Base-by-base conservation (phyloP, 257 asterid species). In the Handroanthus guayacan region DNA sequence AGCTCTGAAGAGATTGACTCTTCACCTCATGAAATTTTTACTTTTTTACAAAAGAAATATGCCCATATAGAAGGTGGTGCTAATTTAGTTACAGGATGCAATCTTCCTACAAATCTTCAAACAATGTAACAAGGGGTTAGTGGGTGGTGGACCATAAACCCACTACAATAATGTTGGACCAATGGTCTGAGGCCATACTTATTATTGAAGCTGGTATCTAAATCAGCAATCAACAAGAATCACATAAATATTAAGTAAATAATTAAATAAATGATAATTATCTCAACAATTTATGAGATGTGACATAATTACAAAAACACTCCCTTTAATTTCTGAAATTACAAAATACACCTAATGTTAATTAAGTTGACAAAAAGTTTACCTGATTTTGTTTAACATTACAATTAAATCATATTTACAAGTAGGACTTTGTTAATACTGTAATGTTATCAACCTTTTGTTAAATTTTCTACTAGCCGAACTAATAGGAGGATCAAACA, bases 131-230 rank as follows among this genome's bases (percentile, higher is more conserved):
- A 44, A 69, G 8, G 36, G 70, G 44, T 36, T 71, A 73, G 84
- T 84, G 89, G 85, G n/a, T 31, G 69, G 85, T 85, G 89, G 87
- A 83, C 89, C 87, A 78, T 69, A 41, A 67, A 56, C 5, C 81
- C 86, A 86, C 83, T 72, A 80, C 80, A 54, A 72, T 47, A 39
- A 47, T 75, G 79, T 75, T 75, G 82, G 86, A 75, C 84, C 84
- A 80, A 36, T 63, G 14, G 62, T 67, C 73, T 43, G 54, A 64
- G 39, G 9, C 67, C 3, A 20, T 51, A 8, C 3, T 57, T 10
- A 48, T 69, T 76, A 78, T 75, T 68, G 78, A 73, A 62, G 64
- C 68, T 79, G 75, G 74, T 34, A 52, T 56, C 54, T 41, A 71
- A 43, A 77, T 48, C 57, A 18, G 74, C 81, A 78, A 69, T 13